Evolutionary conservation across 2,329 filamentous ascomycete species (phyloP).

Genomic region (Talaromyces albobiverticillius): DNA sequence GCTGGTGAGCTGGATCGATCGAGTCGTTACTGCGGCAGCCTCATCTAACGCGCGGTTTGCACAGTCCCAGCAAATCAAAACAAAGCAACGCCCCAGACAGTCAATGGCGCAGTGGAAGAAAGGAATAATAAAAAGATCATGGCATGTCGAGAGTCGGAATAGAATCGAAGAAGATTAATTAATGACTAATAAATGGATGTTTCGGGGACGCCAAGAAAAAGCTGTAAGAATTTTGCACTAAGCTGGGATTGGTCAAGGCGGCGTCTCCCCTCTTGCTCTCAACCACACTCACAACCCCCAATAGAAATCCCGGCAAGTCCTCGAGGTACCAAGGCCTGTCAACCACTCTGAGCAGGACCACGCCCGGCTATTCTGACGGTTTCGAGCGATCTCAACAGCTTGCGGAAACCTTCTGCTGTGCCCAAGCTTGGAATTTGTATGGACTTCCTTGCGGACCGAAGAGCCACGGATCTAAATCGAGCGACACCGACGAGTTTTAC

Average conservation of each 20-base stretch:
- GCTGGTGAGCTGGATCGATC: conserved; percentile 3
- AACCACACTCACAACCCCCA: conserved; percentile 11
- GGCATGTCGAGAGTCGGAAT: too few species aligned
- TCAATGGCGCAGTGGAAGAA: not conserved
- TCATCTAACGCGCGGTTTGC: conserved; percentile 1
- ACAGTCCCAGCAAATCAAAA: not conserved
- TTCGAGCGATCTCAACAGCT: not conserved
- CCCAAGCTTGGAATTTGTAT: not conserved
- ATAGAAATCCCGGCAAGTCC: conserved; percentile 22
- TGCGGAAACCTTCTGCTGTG: not conserved
- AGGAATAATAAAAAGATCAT: not conserved
- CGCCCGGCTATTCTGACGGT: not conserved
- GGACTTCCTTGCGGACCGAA: conserved; percentile 4
- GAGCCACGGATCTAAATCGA: conserved; percentile 9
- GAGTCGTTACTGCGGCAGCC: not conserved
- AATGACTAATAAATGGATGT: conserved; percentile 6
- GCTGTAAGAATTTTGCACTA: conserved; percentile 19
- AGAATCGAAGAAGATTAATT: too few species aligned
- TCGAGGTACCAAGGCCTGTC: conserved; percentile 16
- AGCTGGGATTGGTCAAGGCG: conserved; percentile 24
- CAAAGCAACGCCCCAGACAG: too few species aligned
- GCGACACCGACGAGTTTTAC: not conserved
- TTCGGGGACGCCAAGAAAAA: conserved; percentile 24
- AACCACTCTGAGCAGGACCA: conserved; percentile 8
- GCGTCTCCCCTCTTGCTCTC: conserved; percentile 21